Evolutionary conservation across 352 stramenopile genomes (phyloP).

Genomic region (Phytophthora boehmeriae): DNA sequence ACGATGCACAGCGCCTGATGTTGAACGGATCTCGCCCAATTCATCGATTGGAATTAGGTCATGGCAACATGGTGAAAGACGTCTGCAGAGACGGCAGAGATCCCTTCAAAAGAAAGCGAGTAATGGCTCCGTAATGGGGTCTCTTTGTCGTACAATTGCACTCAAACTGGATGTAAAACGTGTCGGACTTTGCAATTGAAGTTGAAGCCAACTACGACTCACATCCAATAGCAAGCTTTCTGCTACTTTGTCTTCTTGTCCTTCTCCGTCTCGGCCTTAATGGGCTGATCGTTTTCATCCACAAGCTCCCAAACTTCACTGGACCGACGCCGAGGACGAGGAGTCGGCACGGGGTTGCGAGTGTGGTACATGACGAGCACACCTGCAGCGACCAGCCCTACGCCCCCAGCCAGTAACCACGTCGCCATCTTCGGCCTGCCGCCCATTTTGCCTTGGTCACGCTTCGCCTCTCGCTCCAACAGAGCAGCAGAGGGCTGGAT

Average conservation of each 20-base stretch:
- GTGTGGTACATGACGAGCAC: constrained; percentile 56
- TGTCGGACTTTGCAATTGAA: no score
- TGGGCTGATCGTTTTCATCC: constrained; percentile 42
- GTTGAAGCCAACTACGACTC: no score
- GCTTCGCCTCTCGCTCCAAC: constrained; percentile 40
- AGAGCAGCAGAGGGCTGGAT: constrained; percentile 51
- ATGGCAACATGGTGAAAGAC: no score
- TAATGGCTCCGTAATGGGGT: no score
- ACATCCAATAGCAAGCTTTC: no score
- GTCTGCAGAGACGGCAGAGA: no score
- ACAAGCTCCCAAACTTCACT: constrained; percentile 60
- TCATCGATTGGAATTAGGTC: no score
- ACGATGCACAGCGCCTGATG: no score
- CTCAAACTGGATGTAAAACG: no score
- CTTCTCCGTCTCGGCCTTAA: constrained; percentile 34
- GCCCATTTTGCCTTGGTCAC: constrained; percentile 5
- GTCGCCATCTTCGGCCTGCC: constrained; percentile 22
- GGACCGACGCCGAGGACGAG: constrained; percentile 33
- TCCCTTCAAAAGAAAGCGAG: no score
- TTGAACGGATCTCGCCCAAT: no score
- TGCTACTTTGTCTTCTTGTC: constrained; percentile 25
- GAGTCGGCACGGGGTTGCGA: constrained; percentile 32
- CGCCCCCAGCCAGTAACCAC: constrained; percentile 53
- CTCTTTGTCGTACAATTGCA: no score
- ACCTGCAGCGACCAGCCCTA: constrained; percentile 53